Evolutionary conservation across 2,329 filamentous ascomycete species (phyloP), one percentile per base, ranked within the genome.

Genomic region (Gnomoniopsis smithogilvyi): DNA sequence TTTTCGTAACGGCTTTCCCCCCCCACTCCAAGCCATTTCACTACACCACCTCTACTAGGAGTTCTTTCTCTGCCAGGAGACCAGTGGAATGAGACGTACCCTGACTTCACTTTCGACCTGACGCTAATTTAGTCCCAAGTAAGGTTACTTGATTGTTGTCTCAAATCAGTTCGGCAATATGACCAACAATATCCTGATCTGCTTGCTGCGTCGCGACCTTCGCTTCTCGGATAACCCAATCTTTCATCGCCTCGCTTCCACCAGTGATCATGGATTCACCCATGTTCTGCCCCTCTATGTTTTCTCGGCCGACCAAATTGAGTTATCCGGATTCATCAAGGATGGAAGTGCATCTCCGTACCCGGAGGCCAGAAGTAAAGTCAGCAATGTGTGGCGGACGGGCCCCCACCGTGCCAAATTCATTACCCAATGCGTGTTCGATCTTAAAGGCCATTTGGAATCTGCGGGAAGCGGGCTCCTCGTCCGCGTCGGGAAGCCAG

Each of bases 141-240:
- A 8, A 8, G 34, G 8, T n/a, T 41, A 15, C 36, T 15, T 41
- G 17, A 15, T 45, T 4, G 10, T 19, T 21, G 41, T 45, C 41
- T 19, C 8, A n/a, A n/a, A 19, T 19, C 8, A n/a, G 3, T 7
- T 45, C 11, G 26, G 21, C 52, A 56, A 3, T 26, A 74, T 73
- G 71, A 58, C 67, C 52, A 63, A 67, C 12, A 83, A 80, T 34
- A 78, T 90, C 24, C 75, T 92, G 54, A 78, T 94, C 57, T 92
- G 92, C 68, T 71, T 93, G 22, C 72, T 93, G 38, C 84, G 90
- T 48, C 84, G 87, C 64, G 91, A 94, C 69, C 78, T 92, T 21
- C 87, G 91, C 61, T 77, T 90, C 26, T 78, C 83, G 30, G 90
- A 94, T 72, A 93, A 93, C 67, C 89, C 89, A 0, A 79, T 92